These are phyloP conservation scores for Tricholoma flavovirens DNA, from an alignment of 768 basidiomycete species.

Conservation along the genomic window DNA sequence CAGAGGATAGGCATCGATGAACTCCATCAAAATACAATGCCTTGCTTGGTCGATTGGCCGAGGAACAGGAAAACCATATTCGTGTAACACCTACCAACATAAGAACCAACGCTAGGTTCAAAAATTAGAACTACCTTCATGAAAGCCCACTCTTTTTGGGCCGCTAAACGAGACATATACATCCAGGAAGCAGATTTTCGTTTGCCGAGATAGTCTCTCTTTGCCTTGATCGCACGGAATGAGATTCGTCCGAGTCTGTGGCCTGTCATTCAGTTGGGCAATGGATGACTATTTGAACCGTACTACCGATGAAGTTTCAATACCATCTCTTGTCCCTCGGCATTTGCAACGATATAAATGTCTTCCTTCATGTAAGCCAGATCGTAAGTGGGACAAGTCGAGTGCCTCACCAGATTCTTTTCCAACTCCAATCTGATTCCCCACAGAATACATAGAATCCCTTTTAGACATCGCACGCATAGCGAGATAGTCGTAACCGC, in stretches of 20 bases:
- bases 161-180: constrained; percentile 96
- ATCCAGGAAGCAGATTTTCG: constrained; percentile 97
- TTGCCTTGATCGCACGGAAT: constrained; percentile 93
- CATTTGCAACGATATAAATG: constrained; percentile 85
- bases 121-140: constrained; percentile 70
- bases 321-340: constrained; percentile 80
- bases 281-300: neutral
- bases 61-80: constrained; percentile 91
- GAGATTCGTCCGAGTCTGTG: constrained; percentile 91
- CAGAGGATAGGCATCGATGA: constrained; percentile 93
- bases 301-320: constrained; percentile 88
- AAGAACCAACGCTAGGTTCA: neutral
- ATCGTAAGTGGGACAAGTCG: neutral
- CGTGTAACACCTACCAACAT: constrained; percentile 68
- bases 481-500: constrained; percentile 96
- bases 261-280: neutral
- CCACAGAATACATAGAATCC: constrained; percentile 84
- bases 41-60: constrained; percentile 90
- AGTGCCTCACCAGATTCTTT: constrained; percentile 81
- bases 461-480: constrained; percentile 90
- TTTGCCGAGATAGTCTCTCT: constrained; percentile 94
- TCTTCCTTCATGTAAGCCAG: constrained; percentile 38
- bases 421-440: constrained; percentile 97
- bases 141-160: constrained; percentile 97
- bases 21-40: constrained; percentile 95